These are phyloP conservation scores for Selaginella moellendorffii DNA, from an alignment of 75 land plant genomes.

Conservation along the genomic window DNA sequence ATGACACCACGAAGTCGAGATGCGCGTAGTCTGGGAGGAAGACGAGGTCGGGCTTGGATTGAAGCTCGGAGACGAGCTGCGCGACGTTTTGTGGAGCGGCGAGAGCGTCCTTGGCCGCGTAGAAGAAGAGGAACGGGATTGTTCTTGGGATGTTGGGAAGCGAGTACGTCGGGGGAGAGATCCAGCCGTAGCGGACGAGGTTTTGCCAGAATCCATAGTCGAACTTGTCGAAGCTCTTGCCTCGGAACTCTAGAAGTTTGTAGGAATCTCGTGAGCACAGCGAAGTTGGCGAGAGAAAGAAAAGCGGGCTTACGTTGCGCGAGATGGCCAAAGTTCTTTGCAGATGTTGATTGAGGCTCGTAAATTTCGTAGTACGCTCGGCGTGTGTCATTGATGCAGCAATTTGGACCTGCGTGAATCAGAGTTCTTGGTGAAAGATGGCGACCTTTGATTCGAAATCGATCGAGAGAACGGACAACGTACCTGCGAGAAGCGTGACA, in stretches of 20 bases:
- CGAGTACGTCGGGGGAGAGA: not conserved
- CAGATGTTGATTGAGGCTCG: constrained; percentile 54
- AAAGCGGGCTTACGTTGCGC: constrained; percentile 80
- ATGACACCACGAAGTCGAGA: constrained; percentile 7
- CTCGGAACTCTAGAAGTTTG: not conserved
- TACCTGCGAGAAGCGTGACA: not conserved
- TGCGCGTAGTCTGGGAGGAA: constrained; percentile 13
- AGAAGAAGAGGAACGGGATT: not conserved
- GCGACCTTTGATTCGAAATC: too few species aligned
- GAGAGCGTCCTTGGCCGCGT: constrained; percentile 1
- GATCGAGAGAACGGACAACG: too few species aligned
- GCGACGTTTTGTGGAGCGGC: not conserved
- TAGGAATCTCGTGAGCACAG: too few species aligned
- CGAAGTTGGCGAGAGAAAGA: not conserved
- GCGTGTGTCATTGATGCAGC: constrained; percentile 52
- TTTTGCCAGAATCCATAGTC: constrained; percentile 5
- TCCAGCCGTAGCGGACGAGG: not conserved
- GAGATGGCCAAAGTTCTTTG: constrained; percentile 51
- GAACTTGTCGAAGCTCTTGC: not conserved
- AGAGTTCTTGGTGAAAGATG: not conserved
- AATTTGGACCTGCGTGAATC: constrained; percentile 35
- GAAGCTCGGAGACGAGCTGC: constrained; percentile 6
- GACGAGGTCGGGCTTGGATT: not conserved
- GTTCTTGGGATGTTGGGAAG: not conserved
- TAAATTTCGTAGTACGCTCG: constrained; percentile 34